phyloP scores from a whole-genome alignment of 2,329 filamentous ascomycete species.

The Exophiala viscosa region DNA sequence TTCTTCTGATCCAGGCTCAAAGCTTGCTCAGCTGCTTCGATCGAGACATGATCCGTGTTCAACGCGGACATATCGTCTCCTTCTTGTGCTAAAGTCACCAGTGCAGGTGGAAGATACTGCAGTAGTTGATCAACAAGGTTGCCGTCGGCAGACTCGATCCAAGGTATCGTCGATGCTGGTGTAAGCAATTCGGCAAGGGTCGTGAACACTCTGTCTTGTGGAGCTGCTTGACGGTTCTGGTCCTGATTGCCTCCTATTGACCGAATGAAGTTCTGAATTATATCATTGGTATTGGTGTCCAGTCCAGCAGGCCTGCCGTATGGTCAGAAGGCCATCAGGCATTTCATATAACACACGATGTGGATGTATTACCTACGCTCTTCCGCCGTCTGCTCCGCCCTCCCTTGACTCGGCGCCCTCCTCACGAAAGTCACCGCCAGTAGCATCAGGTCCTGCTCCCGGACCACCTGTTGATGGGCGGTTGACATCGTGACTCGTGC shows the following conservation, averaged over 20 bases:
- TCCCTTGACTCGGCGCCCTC: slow-evolving; percentile 86
- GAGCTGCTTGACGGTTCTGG: slow-evolving; percentile 42
- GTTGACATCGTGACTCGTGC: slow-evolving; percentile 54
- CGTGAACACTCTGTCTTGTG: slow-evolving; percentile 67
- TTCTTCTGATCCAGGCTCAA: slow-evolving; percentile 75
- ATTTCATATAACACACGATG: slow-evolving; percentile 6
- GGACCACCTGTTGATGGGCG: slow-evolving; percentile 63
- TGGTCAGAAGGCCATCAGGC: slow-evolving; percentile 40
- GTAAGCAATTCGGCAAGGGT: slow-evolving; percentile 82
- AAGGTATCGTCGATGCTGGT: slow-evolving; percentile 70
- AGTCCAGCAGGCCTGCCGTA: slow-evolving; percentile 56
- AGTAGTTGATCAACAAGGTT: slow-evolving; percentile 70
- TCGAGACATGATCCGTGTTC: slow-evolving; percentile 65
- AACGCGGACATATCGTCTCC: slow-evolving; percentile 57
- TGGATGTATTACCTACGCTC: slow-evolving; percentile 84
- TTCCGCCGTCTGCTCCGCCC: slow-evolving; percentile 90
- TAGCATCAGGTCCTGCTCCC: slow-evolving; percentile 80
- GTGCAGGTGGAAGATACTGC: slow-evolving; percentile 69
- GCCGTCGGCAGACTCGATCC: slow-evolving; percentile 64
- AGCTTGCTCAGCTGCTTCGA: slow-evolving; percentile 69
- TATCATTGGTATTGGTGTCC: slow-evolving; percentile 62
- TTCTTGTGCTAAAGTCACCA: slow-evolving; percentile 73
- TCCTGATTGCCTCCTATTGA: slow-evolving; percentile 64
- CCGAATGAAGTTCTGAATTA: slow-evolving; percentile 83
- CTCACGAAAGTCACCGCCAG: slow-evolving; percentile 84